These are phyloP conservation scores for Talaromyces stipitatus DNA, from an alignment of 495 filamentous ascomycete species.

Conservation along the genomic window DNA sequence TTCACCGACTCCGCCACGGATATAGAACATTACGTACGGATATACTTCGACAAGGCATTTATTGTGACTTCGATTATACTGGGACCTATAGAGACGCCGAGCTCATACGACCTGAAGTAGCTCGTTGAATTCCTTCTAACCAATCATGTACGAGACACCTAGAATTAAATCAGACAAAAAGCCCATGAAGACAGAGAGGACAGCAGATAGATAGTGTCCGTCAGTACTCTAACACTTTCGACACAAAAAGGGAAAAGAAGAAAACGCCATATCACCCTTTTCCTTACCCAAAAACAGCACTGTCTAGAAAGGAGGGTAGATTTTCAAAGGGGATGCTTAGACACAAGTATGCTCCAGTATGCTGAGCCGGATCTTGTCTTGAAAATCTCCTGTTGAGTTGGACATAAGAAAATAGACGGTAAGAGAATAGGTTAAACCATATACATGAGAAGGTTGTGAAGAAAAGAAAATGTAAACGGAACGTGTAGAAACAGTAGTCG, in stretches of 20 bases:
- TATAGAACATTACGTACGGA: too few species aligned
- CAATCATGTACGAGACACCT: not conserved
- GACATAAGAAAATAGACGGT: not conserved
- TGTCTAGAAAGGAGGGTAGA: conserved; percentile 29
- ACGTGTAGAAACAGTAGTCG: not conserved
- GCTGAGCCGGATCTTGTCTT: conserved; percentile 4
- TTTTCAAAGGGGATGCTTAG: conserved; percentile 23
- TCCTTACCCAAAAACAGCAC: conserved; percentile 40
- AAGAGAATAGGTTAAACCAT: conserved; percentile 37
- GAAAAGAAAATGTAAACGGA: conserved; percentile 3
- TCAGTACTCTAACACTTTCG: conserved; percentile 28
- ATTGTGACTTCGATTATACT: not conserved
- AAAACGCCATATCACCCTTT: conserved; percentile 44
- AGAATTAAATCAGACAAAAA: not conserved
- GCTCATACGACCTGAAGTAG: not conserved
- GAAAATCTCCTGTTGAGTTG: conserved; percentile 8
- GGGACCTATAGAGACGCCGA: not conserved
- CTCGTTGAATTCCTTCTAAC: not conserved
- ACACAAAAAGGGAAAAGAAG: conserved; percentile 12
- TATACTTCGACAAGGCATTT: not conserved
- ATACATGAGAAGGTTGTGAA: conserved; percentile 35
- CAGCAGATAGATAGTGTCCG: conserved; percentile 26
- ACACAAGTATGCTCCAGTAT: conserved; percentile 19
- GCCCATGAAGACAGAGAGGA: conserved; percentile 9
- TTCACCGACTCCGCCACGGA: not conserved